Conservation (phyloP, 2,329 filamentous ascomycete species). For the Sporothrix mexicana region DNA sequence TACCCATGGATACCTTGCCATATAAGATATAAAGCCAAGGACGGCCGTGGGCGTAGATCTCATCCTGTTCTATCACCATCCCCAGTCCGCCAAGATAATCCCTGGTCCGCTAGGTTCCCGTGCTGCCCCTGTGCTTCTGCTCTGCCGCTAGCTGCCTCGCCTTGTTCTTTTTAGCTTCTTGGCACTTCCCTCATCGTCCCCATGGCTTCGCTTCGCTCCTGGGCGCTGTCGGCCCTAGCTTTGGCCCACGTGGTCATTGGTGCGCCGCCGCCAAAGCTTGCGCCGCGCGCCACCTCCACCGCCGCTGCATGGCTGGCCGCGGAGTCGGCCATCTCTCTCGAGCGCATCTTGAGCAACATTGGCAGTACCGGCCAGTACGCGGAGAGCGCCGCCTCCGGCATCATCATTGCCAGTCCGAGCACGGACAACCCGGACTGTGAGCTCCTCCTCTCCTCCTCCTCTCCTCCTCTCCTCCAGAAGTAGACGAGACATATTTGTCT, state of each 20-base stretch:
- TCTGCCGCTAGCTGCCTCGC: too few species aligned
- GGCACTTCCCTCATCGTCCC: background rate
- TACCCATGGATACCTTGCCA: too few species aligned
- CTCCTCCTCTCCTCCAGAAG: too few species aligned
- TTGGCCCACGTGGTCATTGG: conserved; percentile 26
- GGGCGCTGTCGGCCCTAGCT: conserved; percentile 30
- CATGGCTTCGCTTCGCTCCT: conserved; percentile 31
- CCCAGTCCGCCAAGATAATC: too few species aligned
- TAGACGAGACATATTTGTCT: too few species aligned
- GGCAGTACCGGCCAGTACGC: conserved; percentile 60
- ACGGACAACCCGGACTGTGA: conserved; percentile 61
- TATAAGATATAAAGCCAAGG: too few species aligned
- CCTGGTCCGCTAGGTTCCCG: background rate
- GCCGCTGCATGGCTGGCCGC: conserved; percentile 59
- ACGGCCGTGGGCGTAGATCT: too few species aligned
- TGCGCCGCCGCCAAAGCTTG: conserved; percentile 14
- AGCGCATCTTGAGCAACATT: conserved; percentile 64
- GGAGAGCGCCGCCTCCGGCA: conserved; percentile 53
- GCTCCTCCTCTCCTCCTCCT: conserved; percentile 36
- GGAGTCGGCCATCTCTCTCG: conserved; percentile 58
- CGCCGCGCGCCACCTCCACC: conserved; percentile 2
- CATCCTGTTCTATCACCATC: too few species aligned
- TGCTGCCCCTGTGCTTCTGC: too few species aligned
- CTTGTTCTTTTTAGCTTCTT: background rate
- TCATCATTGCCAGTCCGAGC: conserved; percentile 65